phyloP scores from a whole-genome alignment of 2,329 filamentous ascomycete species.

The Escovopsis sp. region DNA sequence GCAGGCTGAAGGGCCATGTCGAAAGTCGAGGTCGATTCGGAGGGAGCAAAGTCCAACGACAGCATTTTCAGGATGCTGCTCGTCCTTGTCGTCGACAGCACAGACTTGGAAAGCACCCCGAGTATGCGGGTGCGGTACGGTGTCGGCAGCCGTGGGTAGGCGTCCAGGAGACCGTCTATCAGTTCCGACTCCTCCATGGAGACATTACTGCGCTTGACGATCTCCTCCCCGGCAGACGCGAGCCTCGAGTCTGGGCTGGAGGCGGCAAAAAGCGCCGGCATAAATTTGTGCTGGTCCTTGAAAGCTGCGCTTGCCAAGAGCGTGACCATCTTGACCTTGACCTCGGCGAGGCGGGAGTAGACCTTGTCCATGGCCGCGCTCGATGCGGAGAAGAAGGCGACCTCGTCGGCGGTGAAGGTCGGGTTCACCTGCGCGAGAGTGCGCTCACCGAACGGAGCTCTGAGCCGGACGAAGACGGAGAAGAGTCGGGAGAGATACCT shows the following conservation, averaged over 20 bases:
- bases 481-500: conserved; percentile 60
- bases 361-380: conserved; percentile 48
- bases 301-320: conserved; percentile 80
- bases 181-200: conserved; percentile 54
- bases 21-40: conserved; percentile 2
- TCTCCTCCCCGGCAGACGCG: conserved; percentile 72
- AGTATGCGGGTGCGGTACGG: conserved; percentile 67
- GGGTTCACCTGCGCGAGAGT: conserved; percentile 19
- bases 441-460: conserved; percentile 15
- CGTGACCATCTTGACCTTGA: conserved; percentile 42
- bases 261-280: conserved; percentile 71
- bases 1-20: conserved; percentile 18
- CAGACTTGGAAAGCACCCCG: conserved; percentile 60
- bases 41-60: conserved; percentile 42
- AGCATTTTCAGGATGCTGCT: conserved; percentile 55
- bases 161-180: conserved; percentile 50
- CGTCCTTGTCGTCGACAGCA: conserved; percentile 53
- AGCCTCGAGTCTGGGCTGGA: conserved; percentile 70
- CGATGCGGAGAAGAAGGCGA: conserved; percentile 16
- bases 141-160: conserved; percentile 59
- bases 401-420: conserved; percentile 15
- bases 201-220: conserved; percentile 64
- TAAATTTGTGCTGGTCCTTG: conserved; percentile 63
- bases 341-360: conserved; percentile 23
- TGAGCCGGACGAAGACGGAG: conserved; percentile 49